These are phyloP conservation scores for Parathielavia appendiculata DNA, from an alignment of 495 filamentous ascomycete genomes.

Conservation along the genomic window DNA sequence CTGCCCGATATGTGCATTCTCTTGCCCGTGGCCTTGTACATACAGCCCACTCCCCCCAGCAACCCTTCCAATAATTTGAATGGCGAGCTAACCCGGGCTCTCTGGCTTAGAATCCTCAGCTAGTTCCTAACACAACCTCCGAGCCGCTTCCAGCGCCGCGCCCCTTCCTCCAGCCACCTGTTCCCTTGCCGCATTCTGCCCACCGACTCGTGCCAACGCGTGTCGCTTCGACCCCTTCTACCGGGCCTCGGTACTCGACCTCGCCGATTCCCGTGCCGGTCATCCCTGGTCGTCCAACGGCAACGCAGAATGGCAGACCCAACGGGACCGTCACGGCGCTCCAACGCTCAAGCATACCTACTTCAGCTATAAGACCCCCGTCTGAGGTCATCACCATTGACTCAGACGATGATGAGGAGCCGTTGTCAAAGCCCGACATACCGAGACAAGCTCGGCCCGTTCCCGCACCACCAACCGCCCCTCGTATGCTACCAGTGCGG, in stretches of 20 bases:
- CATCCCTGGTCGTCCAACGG: not conserved
- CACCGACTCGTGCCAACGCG: not conserved
- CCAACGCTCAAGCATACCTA: not conserved
- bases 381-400: constrained; percentile 19
- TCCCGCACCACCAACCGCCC: not conserved
- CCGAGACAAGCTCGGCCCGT: not conserved
- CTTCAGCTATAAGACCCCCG: not conserved
- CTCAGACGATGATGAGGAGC: constrained; percentile 14
- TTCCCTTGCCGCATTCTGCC: not conserved
- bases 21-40: constrained; percentile 15
- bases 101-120: not conserved
- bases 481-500: not conserved
- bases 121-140: not conserved
- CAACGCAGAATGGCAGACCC: not conserved
- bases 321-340: not conserved
- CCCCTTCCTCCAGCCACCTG: constrained; percentile 4
- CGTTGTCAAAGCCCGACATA: not conserved
- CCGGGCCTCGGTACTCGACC: constrained; percentile 6
- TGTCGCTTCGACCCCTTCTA: not conserved
- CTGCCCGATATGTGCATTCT: constrained; percentile 5
- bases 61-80: not conserved
- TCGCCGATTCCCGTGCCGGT: constrained; percentile 18
- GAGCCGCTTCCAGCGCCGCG: not conserved
- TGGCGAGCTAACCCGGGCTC: not conserved
- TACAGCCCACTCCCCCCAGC: not conserved